Percentiles rank a stretch among this genome's conserved stretches.
These are phyloP conservation scores for Ceratobasidium sp. DNA, from an alignment of 1,284 basidiomycete genomes.

Conservation along the genomic window DNA sequence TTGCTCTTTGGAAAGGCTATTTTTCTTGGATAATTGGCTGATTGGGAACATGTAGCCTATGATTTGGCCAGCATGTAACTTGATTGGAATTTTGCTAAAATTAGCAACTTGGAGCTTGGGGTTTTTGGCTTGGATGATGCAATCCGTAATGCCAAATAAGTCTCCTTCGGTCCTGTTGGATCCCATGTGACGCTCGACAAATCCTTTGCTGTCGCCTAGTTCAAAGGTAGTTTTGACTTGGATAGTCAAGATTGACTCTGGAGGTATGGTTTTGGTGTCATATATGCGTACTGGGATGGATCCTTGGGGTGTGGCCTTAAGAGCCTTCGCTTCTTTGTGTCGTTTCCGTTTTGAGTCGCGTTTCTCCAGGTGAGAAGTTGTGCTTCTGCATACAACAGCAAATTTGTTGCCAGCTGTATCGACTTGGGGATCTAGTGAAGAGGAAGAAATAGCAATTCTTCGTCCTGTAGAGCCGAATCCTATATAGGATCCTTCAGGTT, in stretches of 20 bases:
- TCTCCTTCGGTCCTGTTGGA: slow-evolving; percentile 42
- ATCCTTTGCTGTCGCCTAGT: background rate
- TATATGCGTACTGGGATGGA: background rate
- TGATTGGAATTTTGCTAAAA: slow-evolving; percentile 43
- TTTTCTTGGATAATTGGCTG: too few relatives aligned
- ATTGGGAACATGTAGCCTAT: too few relatives aligned
- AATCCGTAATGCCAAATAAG: slow-evolving; percentile 50
- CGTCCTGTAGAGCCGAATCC: slow-evolving; percentile 54
- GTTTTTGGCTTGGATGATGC: slow-evolving; percentile 49
- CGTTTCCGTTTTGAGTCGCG: background rate
- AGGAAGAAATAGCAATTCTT: slow-evolving; percentile 43
- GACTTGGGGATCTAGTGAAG: slow-evolving; percentile 48
- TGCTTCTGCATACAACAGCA: background rate
- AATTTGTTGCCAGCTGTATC: slow-evolving; percentile 29
- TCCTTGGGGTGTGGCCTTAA: background rate
- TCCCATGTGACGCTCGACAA: background rate
- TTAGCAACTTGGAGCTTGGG: slow-evolving; percentile 52
- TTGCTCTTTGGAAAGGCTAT: too few relatives aligned
- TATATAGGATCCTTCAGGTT: slow-evolving; percentile 52
- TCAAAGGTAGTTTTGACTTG: slow-evolving; percentile 28
- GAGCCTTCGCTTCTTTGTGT: background rate
- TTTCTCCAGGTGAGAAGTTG: background rate
- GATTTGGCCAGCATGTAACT: slow-evolving; percentile 46
- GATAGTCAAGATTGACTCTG: background rate
- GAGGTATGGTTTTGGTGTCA: background rate